Evolutionary conservation across 768 basidiomycete genomes (phyloP).

Genomic region (Pisolithus marmoratus): DNA sequence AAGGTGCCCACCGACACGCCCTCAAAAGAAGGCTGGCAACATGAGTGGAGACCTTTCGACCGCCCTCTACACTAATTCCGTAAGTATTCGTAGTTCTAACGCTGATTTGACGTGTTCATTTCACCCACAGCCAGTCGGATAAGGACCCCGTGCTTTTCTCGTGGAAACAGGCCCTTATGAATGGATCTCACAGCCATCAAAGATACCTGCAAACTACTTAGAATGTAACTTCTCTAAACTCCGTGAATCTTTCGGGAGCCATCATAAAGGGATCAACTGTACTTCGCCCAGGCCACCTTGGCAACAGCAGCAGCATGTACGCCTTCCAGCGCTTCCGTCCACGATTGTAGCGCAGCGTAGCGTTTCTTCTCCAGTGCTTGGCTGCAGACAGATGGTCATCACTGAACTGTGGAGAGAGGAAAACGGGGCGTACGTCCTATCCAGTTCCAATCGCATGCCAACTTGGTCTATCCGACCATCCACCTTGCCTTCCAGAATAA

Average conservation of each 20-base stretch:
- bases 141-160: not conserved
- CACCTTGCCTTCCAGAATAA: conserved; percentile 96
- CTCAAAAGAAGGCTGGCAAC: conserved; percentile 75
- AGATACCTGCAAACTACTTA: conserved; percentile 9
- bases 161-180: not conserved
- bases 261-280: conserved; percentile 30
- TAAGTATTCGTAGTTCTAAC: not conserved
- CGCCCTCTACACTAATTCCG: conserved; percentile 32
- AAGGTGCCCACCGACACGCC: conserved; percentile 85
- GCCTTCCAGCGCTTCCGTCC: conserved; percentile 75
- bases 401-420: conserved; percentile 1
- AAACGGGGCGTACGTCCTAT: conserved; percentile 55
- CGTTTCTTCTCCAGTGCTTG: conserved; percentile 86
- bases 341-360: conserved; percentile 73
- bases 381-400: conserved; percentile 35
- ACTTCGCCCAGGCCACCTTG: conserved; percentile 50
- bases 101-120: not conserved
- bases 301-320: conserved; percentile 72
- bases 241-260: conserved; percentile 27
- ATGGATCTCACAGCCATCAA: not conserved
- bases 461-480: conserved; percentile 97
- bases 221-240: conserved; percentile 25
- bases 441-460: conserved; percentile 85
- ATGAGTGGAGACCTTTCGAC: conserved; percentile 73
- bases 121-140: not conserved